Evolutionary conservation across 345 rosid genomes (phyloP), one percentile per base, ranked within the genome.

Genomic region (Citrus sinensis): DNA sequence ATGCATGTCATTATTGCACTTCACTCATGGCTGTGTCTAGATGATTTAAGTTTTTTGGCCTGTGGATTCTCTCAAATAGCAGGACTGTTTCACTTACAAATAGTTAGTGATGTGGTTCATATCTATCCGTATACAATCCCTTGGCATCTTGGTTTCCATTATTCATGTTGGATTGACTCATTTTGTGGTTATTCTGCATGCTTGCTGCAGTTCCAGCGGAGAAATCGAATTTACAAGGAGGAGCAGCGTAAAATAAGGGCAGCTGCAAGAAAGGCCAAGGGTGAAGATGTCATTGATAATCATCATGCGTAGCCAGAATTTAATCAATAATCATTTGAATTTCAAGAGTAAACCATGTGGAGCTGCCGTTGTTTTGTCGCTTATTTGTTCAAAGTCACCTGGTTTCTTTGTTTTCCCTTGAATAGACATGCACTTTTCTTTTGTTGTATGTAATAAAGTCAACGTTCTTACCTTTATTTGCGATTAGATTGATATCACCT

Each of bases 181-280:
- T 39, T 19, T 39, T 39, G 22, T 51, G 61, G 19, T 74, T 56
- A n/a, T 5, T 78, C 59, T 51, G 51, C 39, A 42, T 78, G 51
- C 55, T 74, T 76, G 37, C 82, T 83, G 80, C 92, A 92, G 98
- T 96, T 94, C 81, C 93, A 92, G 81, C 86, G 99, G 67, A 91
- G 99, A 81, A 96, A 96, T 78, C 88, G 97, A 58, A 89, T 96
- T 70, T 96, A 96, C 86, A 96, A 96, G 86, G 99, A 96, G 86
- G 99, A 96, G 85, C 95, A 96, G 85, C 98, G 98, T 32, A 91
- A 92, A 78, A 80, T 94, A 78, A 85, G 98, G 70, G 95, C 99
- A n/a, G 97, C 95, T 49, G 83, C 91, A 0, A 88, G 87, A 66
- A 91, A 91, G 78, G 85, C 32, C 70, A 89, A 86, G 73, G 92